A percentile compares a stretch with the other conserved stretches of the same genome.
These are phyloP conservation scores for Mycena rosella DNA, from an alignment of 768 basidiomycete species.

Conservation along the genomic window DNA sequence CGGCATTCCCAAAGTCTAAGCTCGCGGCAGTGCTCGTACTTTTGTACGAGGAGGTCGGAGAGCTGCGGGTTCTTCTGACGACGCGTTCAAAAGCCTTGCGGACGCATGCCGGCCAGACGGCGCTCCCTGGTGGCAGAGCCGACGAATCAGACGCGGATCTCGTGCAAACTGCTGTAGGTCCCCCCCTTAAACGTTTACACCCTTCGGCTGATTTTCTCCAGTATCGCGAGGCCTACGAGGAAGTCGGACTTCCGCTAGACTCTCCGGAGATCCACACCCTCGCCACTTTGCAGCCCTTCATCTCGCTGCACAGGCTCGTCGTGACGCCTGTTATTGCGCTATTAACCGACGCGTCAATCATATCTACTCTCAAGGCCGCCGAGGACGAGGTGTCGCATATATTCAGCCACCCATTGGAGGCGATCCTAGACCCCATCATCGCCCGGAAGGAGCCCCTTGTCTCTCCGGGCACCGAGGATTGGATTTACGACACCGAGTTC, in stretches of 20 bases:
- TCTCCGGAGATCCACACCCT: conserved; percentile 71
- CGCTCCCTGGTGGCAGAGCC: conserved; percentile 84
- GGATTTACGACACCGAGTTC: conserved; percentile 81
- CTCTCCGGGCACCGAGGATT: conserved; percentile 72
- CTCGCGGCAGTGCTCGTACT: conserved; percentile 85
- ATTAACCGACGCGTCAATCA: conserved; percentile 65
- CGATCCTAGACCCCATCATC: conserved; percentile 72
- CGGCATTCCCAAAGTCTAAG: conserved; percentile 52
- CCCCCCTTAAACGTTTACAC: no score
- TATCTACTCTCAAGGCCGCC: conserved; percentile 66
- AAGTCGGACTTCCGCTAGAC: conserved; percentile 76
- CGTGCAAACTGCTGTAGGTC: conserved; percentile 80
- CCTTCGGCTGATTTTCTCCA: no score
- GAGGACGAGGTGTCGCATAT: conserved; percentile 82
- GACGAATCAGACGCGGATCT: conserved; percentile 76
- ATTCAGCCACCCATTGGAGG: conserved; percentile 84
- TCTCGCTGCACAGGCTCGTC: conserved; percentile 75
- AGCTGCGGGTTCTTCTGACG: conserved; percentile 83
- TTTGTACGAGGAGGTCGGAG: conserved; percentile 77
- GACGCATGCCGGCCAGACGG: conserved; percentile 85
- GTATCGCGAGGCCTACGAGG: conserved; percentile 89
- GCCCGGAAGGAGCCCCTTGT: conserved; percentile 64
- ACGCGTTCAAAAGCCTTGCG: conserved; percentile 84
- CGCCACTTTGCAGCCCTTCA: conserved; percentile 72
- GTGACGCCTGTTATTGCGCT: conserved; percentile 87